Evolutionary conservation across 257 asterid genomes (phyloP).

Genomic region (Ehretia macrophylla): DNA sequence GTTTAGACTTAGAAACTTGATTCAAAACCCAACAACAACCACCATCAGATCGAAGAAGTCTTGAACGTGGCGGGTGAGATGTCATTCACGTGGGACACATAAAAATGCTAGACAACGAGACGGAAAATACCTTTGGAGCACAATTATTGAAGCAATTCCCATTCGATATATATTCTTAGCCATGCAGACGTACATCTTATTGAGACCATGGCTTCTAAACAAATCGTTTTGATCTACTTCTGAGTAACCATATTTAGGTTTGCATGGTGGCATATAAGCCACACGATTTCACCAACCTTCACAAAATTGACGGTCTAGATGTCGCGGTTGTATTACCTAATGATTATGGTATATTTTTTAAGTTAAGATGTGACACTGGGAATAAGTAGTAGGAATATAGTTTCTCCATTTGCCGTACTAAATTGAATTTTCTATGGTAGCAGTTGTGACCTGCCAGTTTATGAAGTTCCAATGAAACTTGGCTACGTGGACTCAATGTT

Average conservation of each 20-base stretch:
- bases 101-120: conserved; percentile 41
- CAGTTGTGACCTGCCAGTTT: conserved; percentile 30
- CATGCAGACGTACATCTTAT: conserved; percentile 31
- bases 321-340: conserved; percentile 5
- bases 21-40: too few relatives aligned
- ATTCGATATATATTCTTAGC: conserved; percentile 25
- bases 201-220: conserved; percentile 9
- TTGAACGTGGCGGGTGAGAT: conserved; percentile 49
- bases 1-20: too few relatives aligned
- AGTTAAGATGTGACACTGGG: conserved; percentile 35
- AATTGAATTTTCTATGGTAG: conserved; percentile 25
- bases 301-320: conserved; percentile 25
- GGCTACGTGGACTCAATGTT: not conserved
- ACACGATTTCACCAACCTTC: conserved; percentile 33
- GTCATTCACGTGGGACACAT: conserved; percentile 81
- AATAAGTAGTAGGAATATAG: conserved; percentile 28
- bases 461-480: conserved; percentile 13
- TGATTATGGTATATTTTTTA: conserved; percentile 11
- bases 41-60: conserved; percentile 1
- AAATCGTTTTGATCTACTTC: too few relatives aligned
- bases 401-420: conserved; percentile 15
- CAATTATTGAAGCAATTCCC: conserved; percentile 30
- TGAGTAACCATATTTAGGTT: conserved; percentile 30
- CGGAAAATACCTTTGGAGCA: conserved; percentile 38
- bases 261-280: conserved; percentile 22